Conservation (phyloP, 129 eudicot species). For the Lactuca sativa region DNA sequence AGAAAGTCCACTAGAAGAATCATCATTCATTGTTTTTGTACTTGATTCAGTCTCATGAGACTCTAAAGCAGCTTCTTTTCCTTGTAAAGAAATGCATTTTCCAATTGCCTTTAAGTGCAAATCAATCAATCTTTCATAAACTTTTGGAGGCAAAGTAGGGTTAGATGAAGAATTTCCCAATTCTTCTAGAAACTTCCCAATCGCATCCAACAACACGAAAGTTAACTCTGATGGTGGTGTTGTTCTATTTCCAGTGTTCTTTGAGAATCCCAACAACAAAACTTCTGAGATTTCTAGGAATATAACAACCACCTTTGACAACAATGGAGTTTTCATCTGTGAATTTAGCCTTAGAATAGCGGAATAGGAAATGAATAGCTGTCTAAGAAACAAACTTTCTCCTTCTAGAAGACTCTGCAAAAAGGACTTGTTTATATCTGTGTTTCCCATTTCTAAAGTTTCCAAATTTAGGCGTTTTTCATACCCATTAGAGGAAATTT, state of each 20-base stretch:
- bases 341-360: constrained; percentile 55
- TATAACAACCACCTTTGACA: constrained; percentile 42
- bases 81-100: constrained; percentile 83
- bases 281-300: constrained; percentile 46
- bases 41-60: constrained; percentile 74
- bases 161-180: constrained; percentile 46
- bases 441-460: constrained; percentile 26
- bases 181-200: constrained; percentile 71
- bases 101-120: constrained; percentile 78
- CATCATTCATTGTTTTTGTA: constrained; percentile 41
- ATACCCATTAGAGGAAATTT: background rate
- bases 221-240: constrained; percentile 28
- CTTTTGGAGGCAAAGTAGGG: constrained; percentile 39
- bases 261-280: constrained; percentile 55
- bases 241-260: constrained; percentile 20
- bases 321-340: constrained; percentile 41
- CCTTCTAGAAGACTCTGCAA: constrained; percentile 48
- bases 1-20: constrained; percentile 25
- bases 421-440: constrained; percentile 27
- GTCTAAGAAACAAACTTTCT: constrained; percentile 60
- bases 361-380: constrained; percentile 65
- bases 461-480: constrained; percentile 31
- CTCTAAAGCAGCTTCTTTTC: constrained; percentile 68
- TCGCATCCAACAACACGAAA: constrained; percentile 65
- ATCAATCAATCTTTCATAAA: constrained; percentile 51